phyloP scores from a whole-genome alignment of 441 rosid genomes.

The Hura crepitans region DNA sequence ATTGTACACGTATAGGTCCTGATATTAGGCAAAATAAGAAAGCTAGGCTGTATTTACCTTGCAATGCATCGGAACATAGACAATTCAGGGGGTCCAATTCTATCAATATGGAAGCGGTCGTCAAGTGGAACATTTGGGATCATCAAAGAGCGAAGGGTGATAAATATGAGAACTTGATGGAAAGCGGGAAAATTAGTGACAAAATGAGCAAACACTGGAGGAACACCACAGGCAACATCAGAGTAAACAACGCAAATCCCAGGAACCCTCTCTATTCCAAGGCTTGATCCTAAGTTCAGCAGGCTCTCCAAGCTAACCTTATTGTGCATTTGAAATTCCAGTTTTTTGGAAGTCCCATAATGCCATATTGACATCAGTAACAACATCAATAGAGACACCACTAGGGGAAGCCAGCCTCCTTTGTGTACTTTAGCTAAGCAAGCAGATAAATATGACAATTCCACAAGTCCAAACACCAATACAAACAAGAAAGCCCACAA shows the following conservation, averaged over 20 bases:
- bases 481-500: conserved; percentile 21
- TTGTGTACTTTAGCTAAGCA: conserved; percentile 24
- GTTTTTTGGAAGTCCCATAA: conserved; percentile 22
- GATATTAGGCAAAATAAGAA: no score
- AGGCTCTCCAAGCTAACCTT: conserved; percentile 19
- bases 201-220: conserved; percentile 34
- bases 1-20: no score
- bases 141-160: conserved; percentile 18
- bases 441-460: conserved; percentile 24
- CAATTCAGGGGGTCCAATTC: conserved; percentile 20
- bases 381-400: conserved; percentile 16
- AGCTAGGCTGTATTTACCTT: conserved; percentile 16
- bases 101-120: conserved; percentile 22
- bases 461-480: conserved; percentile 23
- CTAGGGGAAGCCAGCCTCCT: conserved; percentile 35
- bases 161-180: conserved; percentile 28
- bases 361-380: conserved; percentile 30
- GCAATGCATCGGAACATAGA: conserved; percentile 26
- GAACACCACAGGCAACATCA: conserved; percentile 24
- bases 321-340: conserved; percentile 26
- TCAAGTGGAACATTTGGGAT: conserved; percentile 21
- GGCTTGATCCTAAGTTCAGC: conserved; percentile 22
- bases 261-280: conserved; percentile 25
- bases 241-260: conserved; percentile 32
- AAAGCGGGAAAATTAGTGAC: conserved; percentile 32